phyloP scores from a whole-genome alignment of 306 rosid genomes.

The Medicago lupulina region DNA sequence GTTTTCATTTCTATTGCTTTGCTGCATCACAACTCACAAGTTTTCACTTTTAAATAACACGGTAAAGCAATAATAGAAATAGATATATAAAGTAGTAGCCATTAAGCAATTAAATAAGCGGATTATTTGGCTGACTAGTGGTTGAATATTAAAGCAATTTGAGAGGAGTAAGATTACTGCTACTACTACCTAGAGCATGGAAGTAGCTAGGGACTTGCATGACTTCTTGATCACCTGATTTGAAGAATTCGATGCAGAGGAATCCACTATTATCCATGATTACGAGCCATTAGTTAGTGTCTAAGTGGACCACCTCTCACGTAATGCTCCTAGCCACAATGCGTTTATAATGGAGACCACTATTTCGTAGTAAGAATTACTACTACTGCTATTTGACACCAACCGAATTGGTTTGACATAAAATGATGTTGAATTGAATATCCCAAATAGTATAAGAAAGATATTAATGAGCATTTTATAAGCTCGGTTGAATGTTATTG shows the following conservation, averaged over 20 bases:
- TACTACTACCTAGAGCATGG: not conserved
- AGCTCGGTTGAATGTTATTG: too few relatives aligned
- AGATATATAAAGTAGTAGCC: not conserved
- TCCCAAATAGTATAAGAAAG: too few relatives aligned
- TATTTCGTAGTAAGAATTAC: too few relatives aligned
- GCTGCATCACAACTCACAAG: too few relatives aligned
- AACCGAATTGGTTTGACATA: too few relatives aligned
- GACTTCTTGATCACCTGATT: conserved; percentile 31
- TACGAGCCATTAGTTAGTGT: conserved; percentile 43
- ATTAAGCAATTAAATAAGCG: conserved; percentile 34
- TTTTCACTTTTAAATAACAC: conserved; percentile 15
- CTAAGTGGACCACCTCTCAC: conserved; percentile 43
- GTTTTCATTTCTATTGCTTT: not conserved
- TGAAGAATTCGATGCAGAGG: conserved; percentile 69
- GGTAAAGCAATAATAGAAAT: not conserved
- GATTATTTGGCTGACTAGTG: conserved; percentile 19
- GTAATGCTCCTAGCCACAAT: not conserved
- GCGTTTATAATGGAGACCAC: too few relatives aligned
- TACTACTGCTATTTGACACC: too few relatives aligned
- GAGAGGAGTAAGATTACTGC: not conserved
- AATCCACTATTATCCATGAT: conserved; percentile 63
- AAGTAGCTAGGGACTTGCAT: conserved; percentile 10
- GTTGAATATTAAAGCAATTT: conserved; percentile 15
- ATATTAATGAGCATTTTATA: too few relatives aligned
- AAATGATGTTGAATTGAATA: too few relatives aligned